Percentiles rank a stretch among this genome's conserved stretches.
These are phyloP conservation scores for Meripilus lineatus DNA, from an alignment of 1,284 basidiomycete species.

Conservation along the genomic window DNA sequence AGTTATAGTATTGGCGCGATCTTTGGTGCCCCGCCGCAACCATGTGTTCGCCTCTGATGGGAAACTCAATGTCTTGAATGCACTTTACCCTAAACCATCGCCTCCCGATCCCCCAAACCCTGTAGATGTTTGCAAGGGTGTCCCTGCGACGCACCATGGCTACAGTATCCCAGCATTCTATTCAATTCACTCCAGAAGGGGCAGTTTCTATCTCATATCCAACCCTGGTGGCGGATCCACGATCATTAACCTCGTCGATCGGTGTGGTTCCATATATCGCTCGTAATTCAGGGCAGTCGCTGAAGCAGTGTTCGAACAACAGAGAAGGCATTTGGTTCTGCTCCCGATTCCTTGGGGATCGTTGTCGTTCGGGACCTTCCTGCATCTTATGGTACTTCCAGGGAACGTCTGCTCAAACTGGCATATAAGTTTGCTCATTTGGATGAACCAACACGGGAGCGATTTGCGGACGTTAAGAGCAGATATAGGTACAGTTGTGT, in stretches of 20 bases:
- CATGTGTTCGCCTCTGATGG: no score
- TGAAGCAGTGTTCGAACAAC: no score
- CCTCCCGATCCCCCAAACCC: no score
- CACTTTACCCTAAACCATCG: no score
- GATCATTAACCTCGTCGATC: conserved; percentile 56
- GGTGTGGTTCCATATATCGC: conserved; percentile 34
- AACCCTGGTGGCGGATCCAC: conserved; percentile 53
- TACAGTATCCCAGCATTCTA: conserved; percentile 15
- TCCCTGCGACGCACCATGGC: conserved; percentile 24
- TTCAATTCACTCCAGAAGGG: conserved; percentile 39
- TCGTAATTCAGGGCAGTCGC: no score
- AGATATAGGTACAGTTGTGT: conserved; percentile 57
- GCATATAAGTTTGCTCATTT: conserved; percentile 73
- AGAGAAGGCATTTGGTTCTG: conserved; percentile 80
- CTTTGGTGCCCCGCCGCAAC: no score
- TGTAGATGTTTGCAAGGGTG: no score
- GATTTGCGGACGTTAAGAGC: conserved; percentile 62
- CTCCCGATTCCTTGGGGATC: conserved; percentile 71
- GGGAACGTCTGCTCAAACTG: conserved; percentile 68
- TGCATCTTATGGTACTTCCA: conserved; percentile 48
- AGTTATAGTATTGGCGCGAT: no score
- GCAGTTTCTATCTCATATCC: conserved; percentile 71
- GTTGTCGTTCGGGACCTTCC: conserved; percentile 82
- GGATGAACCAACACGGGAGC: conserved; percentile 58
- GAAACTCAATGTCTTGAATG: no score